phyloP scores from a whole-genome alignment of 345 rosid genomes.

The Microcos paniculata region DNA sequence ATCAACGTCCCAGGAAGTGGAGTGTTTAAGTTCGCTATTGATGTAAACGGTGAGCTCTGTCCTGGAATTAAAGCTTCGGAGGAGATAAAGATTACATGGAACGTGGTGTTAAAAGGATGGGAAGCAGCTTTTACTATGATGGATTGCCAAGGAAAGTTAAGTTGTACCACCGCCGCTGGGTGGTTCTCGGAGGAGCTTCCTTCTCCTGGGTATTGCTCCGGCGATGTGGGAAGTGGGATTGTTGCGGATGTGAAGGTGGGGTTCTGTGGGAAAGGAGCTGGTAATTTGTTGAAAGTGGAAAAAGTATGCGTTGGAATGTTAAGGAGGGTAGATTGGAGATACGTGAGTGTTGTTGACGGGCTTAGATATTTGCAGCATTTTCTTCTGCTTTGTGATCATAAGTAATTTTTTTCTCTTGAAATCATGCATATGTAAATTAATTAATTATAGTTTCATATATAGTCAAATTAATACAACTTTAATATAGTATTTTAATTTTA shows the following conservation, averaged over 20 bases:
- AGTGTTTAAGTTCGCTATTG: conserved; percentile 37
- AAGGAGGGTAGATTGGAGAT: conserved; percentile 45
- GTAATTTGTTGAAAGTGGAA: conserved; percentile 15
- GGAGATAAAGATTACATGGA: conserved; percentile 40
- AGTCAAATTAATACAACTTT: too few species aligned
- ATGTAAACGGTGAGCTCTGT: not conserved
- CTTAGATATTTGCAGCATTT: conserved; percentile 51
- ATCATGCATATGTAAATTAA: too few species aligned
- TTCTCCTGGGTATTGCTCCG: conserved; percentile 34
- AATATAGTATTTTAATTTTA: too few species aligned
- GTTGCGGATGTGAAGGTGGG: conserved; percentile 45
- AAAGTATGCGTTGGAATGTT: conserved; percentile 42
- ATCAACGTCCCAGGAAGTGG: not conserved
- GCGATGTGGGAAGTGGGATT: conserved; percentile 28
- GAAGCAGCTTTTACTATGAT: conserved; percentile 41
- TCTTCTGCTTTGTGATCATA: conserved; percentile 24
- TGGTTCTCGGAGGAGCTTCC: conserved; percentile 59
- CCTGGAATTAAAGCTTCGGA: not conserved
- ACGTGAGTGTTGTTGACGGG: conserved; percentile 41
- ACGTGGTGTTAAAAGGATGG: conserved; percentile 39
- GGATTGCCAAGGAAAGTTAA: conserved; percentile 32
- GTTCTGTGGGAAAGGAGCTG: not conserved
- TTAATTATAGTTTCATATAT: too few species aligned
- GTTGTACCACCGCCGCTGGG: conserved; percentile 5
- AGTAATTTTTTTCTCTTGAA: not conserved